Conservation (phyloP, 495 filamentous ascomycete genomes). For the Astrothelium macrocarpum region DNA sequence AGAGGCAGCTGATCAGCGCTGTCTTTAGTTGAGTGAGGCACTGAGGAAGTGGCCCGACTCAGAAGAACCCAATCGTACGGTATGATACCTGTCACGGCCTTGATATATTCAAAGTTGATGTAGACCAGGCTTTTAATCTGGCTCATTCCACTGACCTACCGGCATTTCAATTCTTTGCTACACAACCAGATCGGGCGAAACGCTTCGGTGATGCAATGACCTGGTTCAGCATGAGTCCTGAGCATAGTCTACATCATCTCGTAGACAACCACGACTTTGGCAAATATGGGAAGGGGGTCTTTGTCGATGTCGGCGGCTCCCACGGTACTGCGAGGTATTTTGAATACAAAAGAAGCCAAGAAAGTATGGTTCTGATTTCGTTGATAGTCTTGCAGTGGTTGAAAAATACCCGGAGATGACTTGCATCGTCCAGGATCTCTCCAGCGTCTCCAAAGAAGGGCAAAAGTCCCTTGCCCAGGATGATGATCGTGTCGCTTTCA, state of each 20-base stretch:
- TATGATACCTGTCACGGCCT: background rate
- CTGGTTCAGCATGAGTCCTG: background rate
- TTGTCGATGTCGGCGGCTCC: background rate
- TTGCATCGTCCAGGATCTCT: background rate
- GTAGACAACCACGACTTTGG: background rate
- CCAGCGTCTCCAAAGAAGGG: background rate
- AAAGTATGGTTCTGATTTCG: background rate
- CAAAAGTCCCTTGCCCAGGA: background rate
- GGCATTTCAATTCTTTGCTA: background rate
- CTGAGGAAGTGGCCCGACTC: slow-evolving; percentile 4
- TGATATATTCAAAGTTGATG: background rate
- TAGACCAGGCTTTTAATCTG: background rate
- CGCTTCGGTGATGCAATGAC: slow-evolving; percentile 3
- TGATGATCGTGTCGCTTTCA: background rate
- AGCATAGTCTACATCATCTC: background rate
- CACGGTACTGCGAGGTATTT: background rate
- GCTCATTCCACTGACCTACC: background rate
- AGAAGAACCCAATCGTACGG: background rate
- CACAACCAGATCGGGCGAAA: background rate
- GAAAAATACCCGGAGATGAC: background rate
- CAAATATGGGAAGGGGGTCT: background rate
- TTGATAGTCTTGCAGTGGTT: background rate
- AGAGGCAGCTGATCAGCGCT: background rate
- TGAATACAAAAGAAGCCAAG: background rate
- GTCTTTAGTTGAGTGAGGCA: background rate